Conservation (phyloP, 2,329 filamentous ascomycete genomes). For the Thermomyces lanuginosus region DNA sequence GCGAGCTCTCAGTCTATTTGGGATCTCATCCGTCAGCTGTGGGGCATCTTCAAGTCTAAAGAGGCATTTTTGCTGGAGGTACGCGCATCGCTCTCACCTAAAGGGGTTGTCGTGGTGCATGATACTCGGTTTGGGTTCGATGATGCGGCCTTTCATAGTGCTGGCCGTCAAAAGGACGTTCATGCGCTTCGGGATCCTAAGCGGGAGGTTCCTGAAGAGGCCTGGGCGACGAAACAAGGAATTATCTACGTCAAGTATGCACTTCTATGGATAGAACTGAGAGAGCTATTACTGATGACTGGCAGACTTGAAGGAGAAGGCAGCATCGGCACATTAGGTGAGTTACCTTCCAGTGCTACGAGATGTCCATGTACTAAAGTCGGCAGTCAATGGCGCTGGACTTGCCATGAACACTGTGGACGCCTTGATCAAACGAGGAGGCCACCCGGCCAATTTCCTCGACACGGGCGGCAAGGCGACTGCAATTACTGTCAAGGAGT, state of each 20-base stretch:
- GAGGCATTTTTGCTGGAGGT: slow-evolving; percentile 49
- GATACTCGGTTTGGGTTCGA: slow-evolving; percentile 49
- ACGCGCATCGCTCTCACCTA: slow-evolving; percentile 26
- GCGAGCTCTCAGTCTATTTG: slow-evolving; percentile 31
- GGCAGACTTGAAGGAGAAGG: slow-evolving; percentile 31
- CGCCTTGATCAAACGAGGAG: slow-evolving; percentile 51
- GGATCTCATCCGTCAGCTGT: slow-evolving; percentile 37
- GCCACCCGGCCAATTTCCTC: slow-evolving; percentile 64
- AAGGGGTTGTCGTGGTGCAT: slow-evolving; percentile 34
- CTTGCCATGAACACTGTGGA: slow-evolving; percentile 87
- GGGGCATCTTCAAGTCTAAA: slow-evolving; percentile 44
- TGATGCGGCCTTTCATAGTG: slow-evolving; percentile 50
- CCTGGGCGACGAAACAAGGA: slow-evolving; percentile 49
- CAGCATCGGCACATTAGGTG: slow-evolving; percentile 56
- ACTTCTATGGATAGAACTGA: slow-evolving; percentile 1
- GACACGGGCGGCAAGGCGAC: slow-evolving; percentile 86
- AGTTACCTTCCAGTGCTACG: slow-evolving; percentile 3
- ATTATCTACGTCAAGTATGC: slow-evolving; percentile 62
- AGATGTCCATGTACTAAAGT: no score
- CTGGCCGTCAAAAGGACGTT: slow-evolving; percentile 44
- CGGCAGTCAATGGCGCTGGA: slow-evolving; percentile 63
- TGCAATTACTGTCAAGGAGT: slow-evolving; percentile 58
- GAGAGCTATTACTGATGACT: slow-evolving; percentile 1
- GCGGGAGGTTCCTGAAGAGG: slow-evolving; percentile 39
- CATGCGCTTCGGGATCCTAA: slow-evolving; percentile 40